phyloP scores from a whole-genome alignment of 2,329 filamentous ascomycete species.

The Thelonectria olida region DNA sequence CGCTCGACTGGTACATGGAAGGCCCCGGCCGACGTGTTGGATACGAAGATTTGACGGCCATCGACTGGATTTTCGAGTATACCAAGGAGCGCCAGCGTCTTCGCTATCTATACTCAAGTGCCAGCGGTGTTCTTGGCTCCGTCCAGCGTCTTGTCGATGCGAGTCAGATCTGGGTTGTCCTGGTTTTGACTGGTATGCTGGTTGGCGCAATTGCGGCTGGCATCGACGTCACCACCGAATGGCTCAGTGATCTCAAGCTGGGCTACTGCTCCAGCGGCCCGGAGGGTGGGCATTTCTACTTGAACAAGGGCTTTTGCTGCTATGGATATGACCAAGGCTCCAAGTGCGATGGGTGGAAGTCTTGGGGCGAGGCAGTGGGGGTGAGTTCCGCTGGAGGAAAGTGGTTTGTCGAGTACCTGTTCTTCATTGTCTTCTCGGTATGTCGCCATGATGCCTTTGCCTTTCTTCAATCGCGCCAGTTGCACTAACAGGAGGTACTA shows the following conservation, averaged over 20 bases:
- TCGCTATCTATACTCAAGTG: conserved; percentile 76
- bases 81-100: conserved; percentile 92
- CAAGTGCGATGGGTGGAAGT: conserved; percentile 86
- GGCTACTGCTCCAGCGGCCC: conserved; percentile 81
- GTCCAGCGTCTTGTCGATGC: conserved; percentile 79
- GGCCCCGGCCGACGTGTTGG: conserved; percentile 89
- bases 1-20: conserved; percentile 87
- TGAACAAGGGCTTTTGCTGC: conserved; percentile 93
- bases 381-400: conserved; percentile 72
- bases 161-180: conserved; percentile 90
- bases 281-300: conserved; percentile 87
- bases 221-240: conserved; percentile 91
- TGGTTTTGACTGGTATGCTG: conserved; percentile 85
- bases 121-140: conserved; percentile 77
- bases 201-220: conserved; percentile 86
- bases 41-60: conserved; percentile 95
- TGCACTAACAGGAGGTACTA: conserved; percentile 24
- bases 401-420: conserved; percentile 87
- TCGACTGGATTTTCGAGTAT: conserved; percentile 99
- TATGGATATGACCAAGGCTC: conserved; percentile 86
- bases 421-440: conserved; percentile 88
- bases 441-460: conserved; percentile 34
- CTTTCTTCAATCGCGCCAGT: not conserved
- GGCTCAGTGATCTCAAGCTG: conserved; percentile 91
- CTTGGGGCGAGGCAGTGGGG: conserved; percentile 82